Evolutionary conservation across 441 rosid species (phyloP), one percentile per base, ranked within the genome.

Genomic region (Heliophila coronopifolia): DNA sequence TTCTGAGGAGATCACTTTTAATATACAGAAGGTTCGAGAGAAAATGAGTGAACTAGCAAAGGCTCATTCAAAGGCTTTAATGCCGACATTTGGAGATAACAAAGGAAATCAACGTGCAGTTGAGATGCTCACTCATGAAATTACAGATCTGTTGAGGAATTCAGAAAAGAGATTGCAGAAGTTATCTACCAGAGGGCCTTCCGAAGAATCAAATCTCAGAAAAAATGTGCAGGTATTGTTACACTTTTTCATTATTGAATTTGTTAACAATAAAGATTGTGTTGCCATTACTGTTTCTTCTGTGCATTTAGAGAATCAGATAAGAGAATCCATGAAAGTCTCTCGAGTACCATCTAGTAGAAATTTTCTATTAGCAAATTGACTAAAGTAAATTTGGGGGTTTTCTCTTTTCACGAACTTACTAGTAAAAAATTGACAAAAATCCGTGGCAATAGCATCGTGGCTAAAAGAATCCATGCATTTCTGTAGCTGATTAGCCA

Each of bases 1-100:
- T 14, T 83, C 97, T 5, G 86, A 89, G 70, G 93, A 83, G 54
- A 79, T 89, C 40, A 70, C 88, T 2, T 79, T 69, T 40, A 73
- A 85, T 50, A 77, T 83, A 62, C 95, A 83, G 49, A 8, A 73
- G 74, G 24, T 70, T 69, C 2, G n/a, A n/a, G n/a, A n/a, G n/a
- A 86, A 77, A 72, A 81, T 83, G 95, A 67, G 61, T 0, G 94
- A 86, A 67, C 34, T 89, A 55, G 73, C 84, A 13, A 89, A 73
- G 67, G 85, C 92, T 65, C 93, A 86, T 64, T 84, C 86, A 20
- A 89, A 89, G 61, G 95, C 95, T 35, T 65, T 86, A 55, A 86
- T 89, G 95, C 95, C 97, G 41, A 79, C 93, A 0, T 85, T 88
- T 62, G 97, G 87, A 16, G 97, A 88, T 54, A 90, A 78, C 59